Conservation (phyloP, 2,329 filamentous ascomycete genomes). For the Helotiales sp. region DNA sequence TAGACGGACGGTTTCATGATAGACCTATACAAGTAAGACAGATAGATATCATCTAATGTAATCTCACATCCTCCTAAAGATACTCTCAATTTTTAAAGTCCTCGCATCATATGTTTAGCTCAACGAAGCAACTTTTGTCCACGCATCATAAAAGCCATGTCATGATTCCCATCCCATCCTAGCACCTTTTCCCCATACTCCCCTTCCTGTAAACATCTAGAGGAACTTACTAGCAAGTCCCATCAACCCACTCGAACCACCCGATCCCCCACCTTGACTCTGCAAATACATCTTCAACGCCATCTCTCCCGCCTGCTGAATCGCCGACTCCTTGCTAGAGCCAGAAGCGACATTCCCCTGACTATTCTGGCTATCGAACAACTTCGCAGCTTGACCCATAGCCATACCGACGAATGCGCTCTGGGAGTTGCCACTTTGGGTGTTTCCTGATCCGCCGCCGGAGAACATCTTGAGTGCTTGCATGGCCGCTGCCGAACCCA, state of each 20-base stretch:
- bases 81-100: too few species aligned
- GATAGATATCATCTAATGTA: too few species aligned
- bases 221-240: slow-evolving; percentile 64
- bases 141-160: slow-evolving; percentile 1
- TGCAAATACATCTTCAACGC: slow-evolving; percentile 92
- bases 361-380: slow-evolving; percentile 59
- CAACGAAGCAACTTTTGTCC: not conserved
- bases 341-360: slow-evolving; percentile 54
- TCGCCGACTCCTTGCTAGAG: slow-evolving; percentile 76
- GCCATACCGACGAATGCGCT: slow-evolving; percentile 82
- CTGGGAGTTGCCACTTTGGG: slow-evolving; percentile 57
- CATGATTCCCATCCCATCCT: not conserved
- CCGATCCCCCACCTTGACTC: slow-evolving; percentile 58
- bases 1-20: not conserved
- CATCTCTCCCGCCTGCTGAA: slow-evolving; percentile 80
- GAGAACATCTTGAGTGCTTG: slow-evolving; percentile 81
- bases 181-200: not conserved
- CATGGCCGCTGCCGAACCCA: slow-evolving; percentile 76
- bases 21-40: not conserved
- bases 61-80: too few species aligned
- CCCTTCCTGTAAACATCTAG: slow-evolving; percentile 15
- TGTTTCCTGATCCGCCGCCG: slow-evolving; percentile 48
- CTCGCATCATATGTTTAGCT: not conserved
- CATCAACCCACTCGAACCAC: slow-evolving; percentile 39
- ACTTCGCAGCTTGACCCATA: slow-evolving; percentile 81